Evolutionary conservation across 1,284 basidiomycete species (phyloP).

Genomic region (Microbotryum saponariae): DNA sequence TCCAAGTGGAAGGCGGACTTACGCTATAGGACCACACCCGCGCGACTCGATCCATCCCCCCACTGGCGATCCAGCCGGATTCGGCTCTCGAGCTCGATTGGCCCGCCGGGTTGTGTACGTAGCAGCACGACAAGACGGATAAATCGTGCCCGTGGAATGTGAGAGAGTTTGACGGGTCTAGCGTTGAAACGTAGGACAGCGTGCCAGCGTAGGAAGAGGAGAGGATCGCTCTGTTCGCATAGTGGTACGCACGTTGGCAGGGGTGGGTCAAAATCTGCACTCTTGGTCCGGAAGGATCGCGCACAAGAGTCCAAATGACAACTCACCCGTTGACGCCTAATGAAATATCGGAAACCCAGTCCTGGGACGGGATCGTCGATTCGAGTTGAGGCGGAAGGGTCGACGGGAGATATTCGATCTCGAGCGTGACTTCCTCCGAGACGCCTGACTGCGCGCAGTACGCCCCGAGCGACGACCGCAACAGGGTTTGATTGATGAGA

Average conservation of each 20-base stretch:
- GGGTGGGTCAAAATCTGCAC: background rate
- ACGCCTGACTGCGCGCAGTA: constrained; percentile 67
- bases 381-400: constrained; percentile 81
- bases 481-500: constrained; percentile 70
- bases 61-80: constrained; percentile 57
- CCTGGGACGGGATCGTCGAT: constrained; percentile 74
- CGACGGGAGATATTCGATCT: constrained; percentile 89
- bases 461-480: constrained; percentile 64
- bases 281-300: background rate
- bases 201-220: constrained; percentile 41
- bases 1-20: background rate
- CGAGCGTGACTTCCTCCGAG: constrained; percentile 62
- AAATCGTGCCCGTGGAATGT: constrained; percentile 54
- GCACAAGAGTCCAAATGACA: background rate
- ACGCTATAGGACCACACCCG: constrained; percentile 36
- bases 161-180: constrained; percentile 30
- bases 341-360: constrained; percentile 84
- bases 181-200: constrained; percentile 36
- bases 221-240: constrained; percentile 35
- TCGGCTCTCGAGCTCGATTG: constrained; percentile 26
- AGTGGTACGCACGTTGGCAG: no score
- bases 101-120: constrained; percentile 47
- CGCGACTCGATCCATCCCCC: constrained; percentile 69
- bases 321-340: constrained; percentile 61
- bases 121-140: constrained; percentile 63